Evolutionary conservation across 805 yeast species (phyloP), one percentile per base, ranked within the genome.

Genomic region (Metschnikowia drakensbergensis): DNA sequence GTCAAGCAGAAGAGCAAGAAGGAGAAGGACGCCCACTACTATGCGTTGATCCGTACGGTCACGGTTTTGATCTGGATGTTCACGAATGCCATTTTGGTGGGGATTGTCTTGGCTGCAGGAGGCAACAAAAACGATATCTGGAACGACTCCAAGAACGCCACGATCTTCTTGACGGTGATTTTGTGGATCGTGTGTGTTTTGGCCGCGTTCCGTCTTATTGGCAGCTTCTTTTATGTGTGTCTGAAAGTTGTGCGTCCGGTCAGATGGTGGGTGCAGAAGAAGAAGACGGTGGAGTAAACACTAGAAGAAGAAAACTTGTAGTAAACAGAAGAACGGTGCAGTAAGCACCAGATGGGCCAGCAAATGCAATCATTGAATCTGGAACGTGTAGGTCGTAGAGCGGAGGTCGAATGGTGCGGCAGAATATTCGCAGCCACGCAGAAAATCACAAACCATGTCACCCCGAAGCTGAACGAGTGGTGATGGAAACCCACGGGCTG

Each of bases 181-280:
- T 72, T 92, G 55, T 92, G 98, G 97, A 70, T 91, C 33, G 98
- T 92, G 37, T 97, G 97, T 3, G 87, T 84, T 27, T 79, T 89
- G 75, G 97, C 98, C 0, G 76, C 84, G 5, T 84, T 88, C 65
- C 74, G 97, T 53, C 85, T 92, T 55, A 44, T 84, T 27, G 97
- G 97, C 1, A 81, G 95, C 55, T 64, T 77, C 1, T 61, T 78
- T 35, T 92, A 82, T 62, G 67, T 88, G 49, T 37, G 68, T 3
- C 59, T 65, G 55, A 71, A 68, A 54, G 49, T 57, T 13, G 62
- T 68, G 47, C 59, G 77, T 38, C 76, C 76, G 3, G 43, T 72
- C 35, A 69, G 66, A 47, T 72, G 77, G 77, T 67, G 61, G 55
- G 42, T 67, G 35, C 63, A 51, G 54, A 52, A 37, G 47, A 57